Evolutionary conservation across 371 early-diverging fungal genomes (phyloP).

Genomic region (Rhizomucor pusillus): DNA sequence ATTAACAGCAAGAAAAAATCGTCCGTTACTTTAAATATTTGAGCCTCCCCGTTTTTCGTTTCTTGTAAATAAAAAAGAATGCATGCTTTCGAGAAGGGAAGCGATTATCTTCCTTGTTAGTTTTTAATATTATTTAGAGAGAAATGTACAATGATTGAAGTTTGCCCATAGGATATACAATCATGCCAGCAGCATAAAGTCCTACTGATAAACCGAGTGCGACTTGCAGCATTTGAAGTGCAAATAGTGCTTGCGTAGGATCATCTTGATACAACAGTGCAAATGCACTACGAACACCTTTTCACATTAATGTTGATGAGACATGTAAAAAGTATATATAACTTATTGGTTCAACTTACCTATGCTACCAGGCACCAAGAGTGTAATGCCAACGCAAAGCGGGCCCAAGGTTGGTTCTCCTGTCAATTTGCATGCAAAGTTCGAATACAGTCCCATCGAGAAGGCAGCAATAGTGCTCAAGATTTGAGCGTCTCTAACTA

Average conservation of each 20-base stretch:
- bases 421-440: conserved; percentile 35
- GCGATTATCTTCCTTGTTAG: too few relatives aligned
- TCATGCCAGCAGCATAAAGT: conserved; percentile 43
- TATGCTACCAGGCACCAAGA: conserved; percentile 46
- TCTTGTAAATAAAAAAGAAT: too few relatives aligned
- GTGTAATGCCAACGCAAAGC: conserved; percentile 41
- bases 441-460: conserved; percentile 38
- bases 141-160: conserved; percentile 41
- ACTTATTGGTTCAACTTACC: conserved; percentile 18
- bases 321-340: background rate
- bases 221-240: conserved; percentile 39
- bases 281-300: conserved; percentile 45
- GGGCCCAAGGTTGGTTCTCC: conserved; percentile 39
- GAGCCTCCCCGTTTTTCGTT: too few relatives aligned
- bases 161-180: conserved; percentile 44
- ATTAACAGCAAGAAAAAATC: conserved; percentile 4
- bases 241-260: conserved; percentile 22
- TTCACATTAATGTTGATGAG: conserved; percentile 1
- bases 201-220: conserved; percentile 44
- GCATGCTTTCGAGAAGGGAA: too few relatives aligned
- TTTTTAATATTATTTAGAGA: conserved; percentile 18
- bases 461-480: conserved; percentile 41
- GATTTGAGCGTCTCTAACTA: conserved; percentile 36
- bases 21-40: too few relatives aligned
- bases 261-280: conserved; percentile 36